These are phyloP conservation scores for Boletus fagicola DNA, from an alignment of 768 basidiomycete genomes.

Conservation along the genomic window DNA sequence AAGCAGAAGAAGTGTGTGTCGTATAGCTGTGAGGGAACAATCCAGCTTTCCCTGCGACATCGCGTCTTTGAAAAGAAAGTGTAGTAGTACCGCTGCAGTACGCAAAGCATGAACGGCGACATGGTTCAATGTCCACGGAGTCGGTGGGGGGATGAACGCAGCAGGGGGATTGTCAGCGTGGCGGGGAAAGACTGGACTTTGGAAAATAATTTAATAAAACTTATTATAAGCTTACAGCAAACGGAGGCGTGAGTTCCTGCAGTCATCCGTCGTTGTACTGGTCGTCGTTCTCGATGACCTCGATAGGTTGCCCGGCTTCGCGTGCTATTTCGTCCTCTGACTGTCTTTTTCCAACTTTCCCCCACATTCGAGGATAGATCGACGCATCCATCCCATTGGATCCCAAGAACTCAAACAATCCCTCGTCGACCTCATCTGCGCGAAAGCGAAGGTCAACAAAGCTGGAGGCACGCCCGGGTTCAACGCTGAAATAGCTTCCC, in stretches of 20 bases:
- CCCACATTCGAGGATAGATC: slow-evolving; percentile 8
- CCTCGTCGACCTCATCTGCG: slow-evolving; percentile 21
- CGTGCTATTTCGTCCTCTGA: slow-evolving; percentile 78
- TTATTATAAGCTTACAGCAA: too few species aligned
- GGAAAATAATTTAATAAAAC: too few species aligned
- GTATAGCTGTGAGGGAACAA: slow-evolving; percentile 93
- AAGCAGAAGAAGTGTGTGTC: slow-evolving; percentile 40
- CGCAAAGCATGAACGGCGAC: slow-evolving; percentile 26
- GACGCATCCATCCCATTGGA: slow-evolving; percentile 24
- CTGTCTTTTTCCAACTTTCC: too few species aligned
- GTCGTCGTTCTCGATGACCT: too few species aligned
- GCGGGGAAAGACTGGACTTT: not conserved
- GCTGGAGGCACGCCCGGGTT: slow-evolving; percentile 20
- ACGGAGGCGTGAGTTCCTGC: too few species aligned
- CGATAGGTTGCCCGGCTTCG: slow-evolving; percentile 64
- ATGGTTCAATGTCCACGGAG: slow-evolving; percentile 22
- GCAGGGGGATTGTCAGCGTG: slow-evolving; percentile 6
- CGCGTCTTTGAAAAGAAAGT: slow-evolving; percentile 63
- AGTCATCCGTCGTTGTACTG: too few species aligned
- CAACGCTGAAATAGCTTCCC: slow-evolving; percentile 20
- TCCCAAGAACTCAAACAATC: slow-evolving; percentile 27
- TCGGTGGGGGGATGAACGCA: slow-evolving; percentile 11
- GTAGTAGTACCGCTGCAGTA: slow-evolving; percentile 4
- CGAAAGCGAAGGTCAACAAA: not conserved
- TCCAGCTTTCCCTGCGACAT: slow-evolving; percentile 76